Evolutionary conservation across 768 basidiomycete genomes (phyloP).

Genomic region (Lentinula sp.): DNA sequence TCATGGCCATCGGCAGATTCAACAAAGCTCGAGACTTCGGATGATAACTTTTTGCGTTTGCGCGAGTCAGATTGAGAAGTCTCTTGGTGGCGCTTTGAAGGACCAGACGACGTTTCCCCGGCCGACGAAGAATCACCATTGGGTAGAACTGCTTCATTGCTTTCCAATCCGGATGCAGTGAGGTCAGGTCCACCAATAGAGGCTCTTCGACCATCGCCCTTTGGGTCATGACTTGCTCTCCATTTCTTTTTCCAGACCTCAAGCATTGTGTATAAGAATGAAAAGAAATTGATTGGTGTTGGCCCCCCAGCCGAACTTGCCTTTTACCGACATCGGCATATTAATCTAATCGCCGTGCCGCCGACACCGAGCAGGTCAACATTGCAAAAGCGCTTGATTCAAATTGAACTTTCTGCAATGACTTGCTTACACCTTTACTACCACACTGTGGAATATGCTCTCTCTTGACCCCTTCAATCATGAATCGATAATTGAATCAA

Average conservation of each 20-base stretch:
- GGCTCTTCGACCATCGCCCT: conserved; percentile 11
- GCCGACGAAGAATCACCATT: background rate
- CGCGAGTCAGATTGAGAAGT: background rate
- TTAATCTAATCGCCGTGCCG: no score
- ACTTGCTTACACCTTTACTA: background rate
- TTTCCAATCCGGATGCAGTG: conserved; percentile 4
- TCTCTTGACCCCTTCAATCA: background rate
- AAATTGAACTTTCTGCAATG: no score
- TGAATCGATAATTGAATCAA: conserved; percentile 23
- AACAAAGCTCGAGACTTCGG: background rate
- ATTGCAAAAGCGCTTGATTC: no score
- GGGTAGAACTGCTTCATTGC: conserved; percentile 7
- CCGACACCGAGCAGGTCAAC: background rate
- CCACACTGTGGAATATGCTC: background rate
- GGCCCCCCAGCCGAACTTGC: no score
- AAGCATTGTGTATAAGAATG: conserved; percentile 27
- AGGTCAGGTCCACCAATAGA: conserved; percentile 2
- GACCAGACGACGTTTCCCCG: background rate
- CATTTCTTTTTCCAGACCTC: conserved; percentile 47
- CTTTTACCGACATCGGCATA: no score
- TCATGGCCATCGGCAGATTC: conserved; percentile 14
- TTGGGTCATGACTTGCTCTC: conserved; percentile 24
- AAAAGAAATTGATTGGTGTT: no score
- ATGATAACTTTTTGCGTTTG: background rate
- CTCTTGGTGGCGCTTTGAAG: conserved; percentile 1